Base-by-base conservation (phyloP, 1,284 basidiomycete species). In the Singerocomus rubriflavus region DNA sequence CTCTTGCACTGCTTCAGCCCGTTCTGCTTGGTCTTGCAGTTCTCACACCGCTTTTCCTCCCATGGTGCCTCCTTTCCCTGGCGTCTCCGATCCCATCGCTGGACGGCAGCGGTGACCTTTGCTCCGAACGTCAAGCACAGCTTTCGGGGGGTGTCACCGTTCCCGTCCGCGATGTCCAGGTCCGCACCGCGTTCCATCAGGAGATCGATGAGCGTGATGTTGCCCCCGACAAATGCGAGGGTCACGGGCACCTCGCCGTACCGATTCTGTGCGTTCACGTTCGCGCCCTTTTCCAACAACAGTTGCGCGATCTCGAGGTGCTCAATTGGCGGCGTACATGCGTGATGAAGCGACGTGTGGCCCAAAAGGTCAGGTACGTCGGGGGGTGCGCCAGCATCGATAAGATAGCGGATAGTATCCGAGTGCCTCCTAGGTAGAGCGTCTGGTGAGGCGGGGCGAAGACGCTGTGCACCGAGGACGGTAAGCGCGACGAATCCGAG, bases 161-260 rank as follows among this genome's bases (percentile, higher is more conserved):
- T 78, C 8, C 71, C 78, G 42, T 82, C 79, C 10, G 63, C 30
- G 9, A 81, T 64, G 44, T 75, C 71, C 37, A 80, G 36, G 50
- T 75, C 69, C 11, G 79, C 78, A 7, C 71, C 74, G 48, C 68
- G 69, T 56, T 79, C 76, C 71, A 83, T 70, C 46, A 82, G 60
- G 13, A 78, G 47, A 25, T 81, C 73, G 31, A 80, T 62, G 7
- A 67, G 60, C 0, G 52, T 51, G 13, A 71, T 53, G 17, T 72
- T 57, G 26, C 70, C 70, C 3, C 63, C 60, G 56, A 71, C 67
- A 42, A 77, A 69, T 1, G 73, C 64, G 6, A 65, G 64, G 26
- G 69, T 60, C 12, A 81, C 51, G 0, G 79, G 67, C 0, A 75
- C 69, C 47, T 71, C 71, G 5, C 80, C 78, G 45, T 75, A 80